Evolutionary conservation across 768 basidiomycete species (phyloP).

Genomic region (Rhizopogon roseolus): DNA sequence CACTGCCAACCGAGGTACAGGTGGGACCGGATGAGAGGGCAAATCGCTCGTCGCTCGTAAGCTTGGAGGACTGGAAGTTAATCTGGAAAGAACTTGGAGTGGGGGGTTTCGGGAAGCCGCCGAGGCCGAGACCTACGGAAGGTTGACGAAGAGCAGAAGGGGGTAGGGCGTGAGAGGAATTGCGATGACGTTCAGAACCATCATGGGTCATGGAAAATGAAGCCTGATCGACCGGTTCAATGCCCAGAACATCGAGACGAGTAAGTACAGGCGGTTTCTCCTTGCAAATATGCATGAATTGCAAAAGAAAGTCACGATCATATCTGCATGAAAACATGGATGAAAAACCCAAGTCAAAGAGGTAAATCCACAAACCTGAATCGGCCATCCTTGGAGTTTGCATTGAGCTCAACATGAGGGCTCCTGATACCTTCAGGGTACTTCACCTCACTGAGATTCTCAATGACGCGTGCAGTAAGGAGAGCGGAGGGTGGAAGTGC

Average conservation of each 20-base stretch:
- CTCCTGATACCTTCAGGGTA: constrained; percentile 85
- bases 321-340: constrained; percentile 50
- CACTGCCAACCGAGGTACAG: constrained; percentile 50
- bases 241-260: constrained; percentile 84
- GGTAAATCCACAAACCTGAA: constrained; percentile 52
- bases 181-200: constrained; percentile 59
- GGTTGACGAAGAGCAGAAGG: constrained; percentile 39
- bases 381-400: constrained; percentile 79
- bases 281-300: constrained; percentile 93
- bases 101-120: constrained; percentile 27
- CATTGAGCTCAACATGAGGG: constrained; percentile 81
- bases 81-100: constrained; percentile 39
- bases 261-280: constrained; percentile 92
- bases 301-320: constrained; percentile 94
- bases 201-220: constrained; percentile 50
- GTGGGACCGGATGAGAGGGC: constrained; percentile 39
- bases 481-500: constrained; percentile 48
- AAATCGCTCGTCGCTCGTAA: constrained; percentile 73
- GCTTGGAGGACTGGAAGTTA: constrained; percentile 58
- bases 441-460: constrained; percentile 67
- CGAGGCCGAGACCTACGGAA: constrained; percentile 46
- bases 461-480: constrained; percentile 79
- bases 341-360: not conserved
- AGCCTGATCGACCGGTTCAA: constrained; percentile 68
- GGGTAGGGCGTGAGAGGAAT: constrained; percentile 37